Base-by-base conservation (phyloP, 2,329 filamentous ascomycete genomes). In the Cercospora zeina region DNA sequence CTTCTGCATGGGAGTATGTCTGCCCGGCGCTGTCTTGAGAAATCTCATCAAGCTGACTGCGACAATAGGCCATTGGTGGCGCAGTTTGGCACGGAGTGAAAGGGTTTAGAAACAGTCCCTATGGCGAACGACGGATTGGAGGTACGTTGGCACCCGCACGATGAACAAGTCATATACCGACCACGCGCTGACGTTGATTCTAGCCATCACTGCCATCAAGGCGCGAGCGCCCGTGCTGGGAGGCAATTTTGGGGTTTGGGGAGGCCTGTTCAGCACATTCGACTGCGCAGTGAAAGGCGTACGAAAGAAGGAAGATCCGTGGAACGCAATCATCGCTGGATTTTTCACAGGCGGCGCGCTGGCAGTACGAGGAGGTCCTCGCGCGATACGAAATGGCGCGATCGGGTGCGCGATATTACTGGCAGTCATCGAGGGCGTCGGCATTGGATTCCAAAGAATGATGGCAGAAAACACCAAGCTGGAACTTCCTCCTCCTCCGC, bases 211-310 rank as follows among this genome's bases (percentile, higher is more conserved):
- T 72, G 95, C 95, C 64, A 92, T 99, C 80, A 99, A 99, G 84
- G 93, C 95, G 75, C 89, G 95, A 75, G 95, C 95, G 45, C 95
- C 95, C 2, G 93, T 97, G 34, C 85, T 97, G 53, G 95, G 95
- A 74, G 95, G 95, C 73, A 99, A 99, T 83, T 99, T 97, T 72
- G 93, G 93, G 72, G 91, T 96, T 61, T 97, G 95, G 93, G 93
- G 95, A 75, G 95, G 95, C 69, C 82, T 97, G 62, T 97, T 97
- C 83, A 91, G 88, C 71, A 96, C 91, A 65, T 97, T 93, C 74
- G 95, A 99, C 80, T 99, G 95, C 81, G 90, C 93, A 21, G 90
- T 97, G 65, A 99, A 97, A 83, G 93, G 93, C 62, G 81, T 82
- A 69, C 73, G 77, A 37, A 91, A 95, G 83, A 97, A 97, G 87